A percentile compares a stretch with the other conserved stretches of the same genome.
Evolutionary conservation across 768 basidiomycete genomes (phyloP).

Genomic region (Termitomyces sp.): DNA sequence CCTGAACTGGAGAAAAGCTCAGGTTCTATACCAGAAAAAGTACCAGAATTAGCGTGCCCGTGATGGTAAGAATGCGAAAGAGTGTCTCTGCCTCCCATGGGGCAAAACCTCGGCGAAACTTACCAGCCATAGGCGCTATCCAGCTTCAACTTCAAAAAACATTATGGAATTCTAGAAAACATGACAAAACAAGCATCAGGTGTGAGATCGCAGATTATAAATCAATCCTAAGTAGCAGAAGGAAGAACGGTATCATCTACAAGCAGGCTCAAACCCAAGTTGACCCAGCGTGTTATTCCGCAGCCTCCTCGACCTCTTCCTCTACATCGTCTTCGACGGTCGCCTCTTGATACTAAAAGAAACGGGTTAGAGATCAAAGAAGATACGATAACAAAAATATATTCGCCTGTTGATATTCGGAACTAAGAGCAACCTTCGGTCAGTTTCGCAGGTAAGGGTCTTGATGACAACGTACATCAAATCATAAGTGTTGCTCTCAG

Average conservation of each 20-base stretch:
- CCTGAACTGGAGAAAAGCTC: not conserved
- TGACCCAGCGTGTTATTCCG: conserved; percentile 31
- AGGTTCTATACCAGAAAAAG: not conserved
- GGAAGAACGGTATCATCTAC: not conserved
- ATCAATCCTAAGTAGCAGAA: not conserved
- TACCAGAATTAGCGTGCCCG: not conserved
- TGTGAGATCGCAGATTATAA: not conserved
- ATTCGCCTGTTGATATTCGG: conserved; percentile 85
- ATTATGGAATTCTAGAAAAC: not conserved
- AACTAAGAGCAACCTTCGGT: conserved; percentile 31
- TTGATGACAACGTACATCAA: conserved; percentile 56
- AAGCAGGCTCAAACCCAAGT: conserved; percentile 35
- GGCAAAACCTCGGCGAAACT: not conserved
- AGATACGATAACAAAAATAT: not conserved
- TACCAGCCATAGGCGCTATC: not conserved
- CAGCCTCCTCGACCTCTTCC: not conserved
- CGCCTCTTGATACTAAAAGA: conserved; percentile 58
- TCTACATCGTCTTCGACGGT: conserved; percentile 39
- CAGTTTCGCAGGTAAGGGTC: not conserved
- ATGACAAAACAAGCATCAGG: not conserved
- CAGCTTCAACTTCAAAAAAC: not conserved
- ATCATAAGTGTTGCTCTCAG: conserved; percentile 79
- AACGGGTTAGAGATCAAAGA: not conserved
- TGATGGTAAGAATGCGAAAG: too few species aligned
- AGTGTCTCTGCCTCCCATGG: not conserved